phyloP scores from a whole-genome alignment of 225 moss, liverwort and hornwort species.

The Marchantia paleacea region DNA sequence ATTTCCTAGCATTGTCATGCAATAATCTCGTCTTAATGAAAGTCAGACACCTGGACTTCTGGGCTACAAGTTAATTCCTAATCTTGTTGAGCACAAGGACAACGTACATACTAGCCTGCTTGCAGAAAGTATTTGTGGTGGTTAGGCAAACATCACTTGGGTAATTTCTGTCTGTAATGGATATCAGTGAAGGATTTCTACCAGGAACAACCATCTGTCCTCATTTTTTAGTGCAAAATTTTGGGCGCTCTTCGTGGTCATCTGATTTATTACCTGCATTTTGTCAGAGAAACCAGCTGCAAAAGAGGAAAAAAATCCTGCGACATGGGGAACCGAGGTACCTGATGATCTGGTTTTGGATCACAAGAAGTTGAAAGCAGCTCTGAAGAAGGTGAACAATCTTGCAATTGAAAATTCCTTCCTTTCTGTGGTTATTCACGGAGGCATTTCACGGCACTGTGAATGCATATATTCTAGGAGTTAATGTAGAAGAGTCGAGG shows the following conservation, averaged over 20 bases:
- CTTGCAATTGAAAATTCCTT: not conserved
- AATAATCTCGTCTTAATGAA: not conserved
- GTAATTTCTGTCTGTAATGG: not conserved
- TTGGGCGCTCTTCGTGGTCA: too few relatives aligned
- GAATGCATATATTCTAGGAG: not conserved
- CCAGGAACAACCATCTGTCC: not conserved
- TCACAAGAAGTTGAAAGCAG: constrained; percentile 86
- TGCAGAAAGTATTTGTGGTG: too few relatives aligned
- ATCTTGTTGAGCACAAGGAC: too few relatives aligned
- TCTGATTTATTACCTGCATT: not conserved
- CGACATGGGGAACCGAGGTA: constrained; percentile 84
- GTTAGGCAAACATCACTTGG: not conserved
- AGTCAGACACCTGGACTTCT: not conserved
- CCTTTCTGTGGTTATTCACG: not conserved
- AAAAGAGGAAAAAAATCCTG: constrained; percentile 77
- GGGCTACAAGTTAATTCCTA: too few relatives aligned
- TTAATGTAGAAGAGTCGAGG: too few relatives aligned
- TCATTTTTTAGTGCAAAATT: too few relatives aligned
- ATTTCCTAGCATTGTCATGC: not conserved
- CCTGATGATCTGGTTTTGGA: constrained; percentile 77
- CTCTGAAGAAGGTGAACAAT: constrained; percentile 70
- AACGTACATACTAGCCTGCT: too few relatives aligned
- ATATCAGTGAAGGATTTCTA: not conserved
- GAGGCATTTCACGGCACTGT: not conserved
- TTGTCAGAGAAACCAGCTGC: constrained; percentile 61